Evolutionary conservation across 495 filamentous ascomycete species (phyloP), one percentile per base, ranked within the genome.

Genomic region (Tetracladium marchalianum): DNA sequence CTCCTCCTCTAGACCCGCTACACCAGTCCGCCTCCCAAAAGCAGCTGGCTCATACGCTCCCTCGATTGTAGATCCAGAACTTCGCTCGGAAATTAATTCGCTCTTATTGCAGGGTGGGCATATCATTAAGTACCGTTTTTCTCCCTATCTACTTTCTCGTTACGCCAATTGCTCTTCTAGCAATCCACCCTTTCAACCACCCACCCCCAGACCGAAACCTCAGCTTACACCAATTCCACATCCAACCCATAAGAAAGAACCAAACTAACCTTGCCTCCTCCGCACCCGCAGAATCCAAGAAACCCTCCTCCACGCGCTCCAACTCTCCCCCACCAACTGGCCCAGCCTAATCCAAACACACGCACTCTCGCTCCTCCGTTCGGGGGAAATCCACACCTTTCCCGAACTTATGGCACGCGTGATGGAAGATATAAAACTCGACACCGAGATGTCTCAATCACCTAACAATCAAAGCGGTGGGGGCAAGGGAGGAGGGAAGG

Each of bases 1-100:
- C n/a, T 41, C 39, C n/a, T 18, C 40, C 11, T 67, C 72, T 18
- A 57, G 60, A 15, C 61, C 69, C 5, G 62, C 69, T 15, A 71
- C 71, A 1, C 68, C 72, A 1, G 70, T 72, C 46, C 72, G 71
- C 58, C 69, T 78, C 35, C 70, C 74, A 9, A 47, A 66, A 12
- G 67, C 71, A 31, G 71, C 66, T 1, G 60, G 70, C 1, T 64
- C 58, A 44, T 76, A 77, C 58, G 67, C 68, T 13, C 57, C 68
- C 38, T 67, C 67, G 11, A 76, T 66, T 5, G 63, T 65, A 34
- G 74, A 78, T 46, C 55, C 65, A 15, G 73, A 76, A 12, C 60
- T 78, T 40, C 58, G 74, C 6, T 73, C 74, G 4, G 61, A 75
- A 39, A 73, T 78, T 49, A 78, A 78, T 55, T 55, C 56, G 15